Conservation (phyloP, 768 basidiomycete species). For the Gymnopilus dilepis region DNA sequence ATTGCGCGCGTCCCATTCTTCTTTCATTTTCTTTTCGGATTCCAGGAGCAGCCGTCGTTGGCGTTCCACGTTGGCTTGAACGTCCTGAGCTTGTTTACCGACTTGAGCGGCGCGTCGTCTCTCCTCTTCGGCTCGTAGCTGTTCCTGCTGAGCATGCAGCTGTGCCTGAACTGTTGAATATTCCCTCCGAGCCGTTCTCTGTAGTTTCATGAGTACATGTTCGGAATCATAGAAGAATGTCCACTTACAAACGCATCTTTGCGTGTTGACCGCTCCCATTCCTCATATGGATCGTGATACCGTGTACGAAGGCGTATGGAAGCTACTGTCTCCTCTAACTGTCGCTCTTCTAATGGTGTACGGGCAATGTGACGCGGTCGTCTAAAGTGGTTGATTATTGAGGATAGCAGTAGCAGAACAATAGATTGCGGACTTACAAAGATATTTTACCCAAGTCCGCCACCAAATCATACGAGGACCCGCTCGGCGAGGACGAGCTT, state of each 20-base stretch:
- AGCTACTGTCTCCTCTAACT: constrained; percentile 55
- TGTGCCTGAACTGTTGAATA: constrained; percentile 37
- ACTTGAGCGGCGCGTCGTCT: constrained; percentile 45
- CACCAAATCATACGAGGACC: constrained; percentile 24
- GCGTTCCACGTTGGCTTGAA: constrained; percentile 48
- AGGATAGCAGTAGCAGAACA: constrained; percentile 17
- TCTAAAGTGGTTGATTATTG: constrained; percentile 18
- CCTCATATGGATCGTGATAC: constrained; percentile 61
- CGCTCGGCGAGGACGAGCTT: constrained; percentile 25
- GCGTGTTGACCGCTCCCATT: constrained; percentile 58
- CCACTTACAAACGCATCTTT: constrained; percentile 55
- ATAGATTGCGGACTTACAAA: neutral
- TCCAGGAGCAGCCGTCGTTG: constrained; percentile 50
- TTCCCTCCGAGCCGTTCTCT: constrained; percentile 54
- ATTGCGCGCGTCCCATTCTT: constrained; percentile 58
- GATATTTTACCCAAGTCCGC: constrained; percentile 25
- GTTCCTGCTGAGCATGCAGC: constrained; percentile 47
- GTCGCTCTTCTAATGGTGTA: constrained; percentile 44
- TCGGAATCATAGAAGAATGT: neutral
- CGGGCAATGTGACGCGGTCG: constrained; percentile 33
- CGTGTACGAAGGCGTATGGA: constrained; percentile 56
- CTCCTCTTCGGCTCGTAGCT: constrained; percentile 39
- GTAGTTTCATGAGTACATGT: neutral
- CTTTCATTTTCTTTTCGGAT: constrained; percentile 50
- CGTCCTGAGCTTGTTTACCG: constrained; percentile 49